Conservation (phyloP, 83 land plant species). For the Picea engelmannii region DNA sequence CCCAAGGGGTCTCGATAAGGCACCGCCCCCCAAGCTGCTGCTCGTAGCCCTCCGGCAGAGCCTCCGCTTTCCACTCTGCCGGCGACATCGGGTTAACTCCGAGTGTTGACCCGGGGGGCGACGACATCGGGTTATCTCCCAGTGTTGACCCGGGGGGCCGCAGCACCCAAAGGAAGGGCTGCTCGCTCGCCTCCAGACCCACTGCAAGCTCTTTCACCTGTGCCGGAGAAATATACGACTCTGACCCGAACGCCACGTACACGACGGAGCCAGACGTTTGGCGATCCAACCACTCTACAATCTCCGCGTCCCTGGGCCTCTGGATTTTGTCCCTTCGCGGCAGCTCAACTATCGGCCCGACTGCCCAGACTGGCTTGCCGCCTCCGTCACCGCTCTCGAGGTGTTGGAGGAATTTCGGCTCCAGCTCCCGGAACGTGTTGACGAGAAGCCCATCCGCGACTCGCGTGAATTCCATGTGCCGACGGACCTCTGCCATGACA, state of each 20-base stretch:
- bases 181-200: conserved; percentile 43
- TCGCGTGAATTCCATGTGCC: not conserved
- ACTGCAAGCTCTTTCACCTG: conserved; percentile 39
- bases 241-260: conserved; percentile 50
- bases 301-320: not conserved
- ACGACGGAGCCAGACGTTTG: conserved; percentile 49
- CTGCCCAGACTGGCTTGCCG: conserved; percentile 18
- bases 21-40: conserved; percentile 25
- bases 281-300: conserved; percentile 40
- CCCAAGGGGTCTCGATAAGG: conserved; percentile 42
- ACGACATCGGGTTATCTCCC: not conserved
- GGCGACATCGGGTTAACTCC: not conserved
- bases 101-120: conserved; percentile 22
- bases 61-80: conserved; percentile 16
- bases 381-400: conserved; percentile 2
- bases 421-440: conserved; percentile 38
- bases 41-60: conserved; percentile 48
- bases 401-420: conserved; percentile 25
- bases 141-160: conserved; percentile 24
- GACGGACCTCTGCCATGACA: conserved; percentile 9
- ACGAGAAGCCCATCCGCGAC: conserved; percentile 32
- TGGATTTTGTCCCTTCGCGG: not conserved
- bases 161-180: conserved; percentile 24
- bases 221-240: conserved; percentile 32
- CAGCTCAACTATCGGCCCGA: conserved; percentile 22